Conservation (phyloP, 2,329 filamentous ascomycete genomes). For the Aspergillus tanneri region DNA sequence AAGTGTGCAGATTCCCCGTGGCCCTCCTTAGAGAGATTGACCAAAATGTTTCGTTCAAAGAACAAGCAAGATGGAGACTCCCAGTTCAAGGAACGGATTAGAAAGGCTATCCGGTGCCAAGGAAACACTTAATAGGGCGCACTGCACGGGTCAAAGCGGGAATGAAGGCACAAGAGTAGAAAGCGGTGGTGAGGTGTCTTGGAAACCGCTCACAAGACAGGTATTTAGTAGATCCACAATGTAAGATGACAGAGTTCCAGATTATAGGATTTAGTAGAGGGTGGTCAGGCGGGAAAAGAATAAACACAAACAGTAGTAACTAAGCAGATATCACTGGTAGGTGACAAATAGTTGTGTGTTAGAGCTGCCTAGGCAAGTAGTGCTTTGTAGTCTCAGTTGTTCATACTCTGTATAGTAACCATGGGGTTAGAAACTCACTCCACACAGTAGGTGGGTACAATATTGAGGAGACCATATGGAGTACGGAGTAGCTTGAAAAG, state of each 20-base stretch:
- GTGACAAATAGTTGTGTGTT: too few relatives aligned
- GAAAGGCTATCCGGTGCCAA: conserved; percentile 2
- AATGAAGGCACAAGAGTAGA: conserved; percentile 13
- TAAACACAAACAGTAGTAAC: conserved; percentile 8
- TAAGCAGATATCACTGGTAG: conserved; percentile 6
- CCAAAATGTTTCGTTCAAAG: conserved; percentile 10
- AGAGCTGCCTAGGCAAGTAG: too few relatives aligned
- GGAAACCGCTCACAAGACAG: conserved; percentile 22
- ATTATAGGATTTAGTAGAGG: conserved; percentile 13
- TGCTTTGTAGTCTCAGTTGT: too few relatives aligned
- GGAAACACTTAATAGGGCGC: conserved; percentile 8
- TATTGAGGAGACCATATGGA: too few relatives aligned
- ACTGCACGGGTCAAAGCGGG: conserved; percentile 8
- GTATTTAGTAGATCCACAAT: conserved; percentile 16
- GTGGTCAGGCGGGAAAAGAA: conserved; percentile 17
- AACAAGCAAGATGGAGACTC: conserved; percentile 8
- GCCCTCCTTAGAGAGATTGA: conserved; percentile 9
- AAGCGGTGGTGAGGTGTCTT: conserved; percentile 13
- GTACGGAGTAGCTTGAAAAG: too few relatives aligned
- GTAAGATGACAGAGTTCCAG: conserved; percentile 22
- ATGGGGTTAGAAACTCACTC: too few relatives aligned
- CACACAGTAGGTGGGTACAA: too few relatives aligned
- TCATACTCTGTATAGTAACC: too few relatives aligned
- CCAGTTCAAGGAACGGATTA: conserved; percentile 10
- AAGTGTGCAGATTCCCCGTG: conserved; percentile 7